Evolutionary conservation across 495 filamentous ascomycete genomes (phyloP).

Genomic region (Recurvomyces mirabilis): DNA sequence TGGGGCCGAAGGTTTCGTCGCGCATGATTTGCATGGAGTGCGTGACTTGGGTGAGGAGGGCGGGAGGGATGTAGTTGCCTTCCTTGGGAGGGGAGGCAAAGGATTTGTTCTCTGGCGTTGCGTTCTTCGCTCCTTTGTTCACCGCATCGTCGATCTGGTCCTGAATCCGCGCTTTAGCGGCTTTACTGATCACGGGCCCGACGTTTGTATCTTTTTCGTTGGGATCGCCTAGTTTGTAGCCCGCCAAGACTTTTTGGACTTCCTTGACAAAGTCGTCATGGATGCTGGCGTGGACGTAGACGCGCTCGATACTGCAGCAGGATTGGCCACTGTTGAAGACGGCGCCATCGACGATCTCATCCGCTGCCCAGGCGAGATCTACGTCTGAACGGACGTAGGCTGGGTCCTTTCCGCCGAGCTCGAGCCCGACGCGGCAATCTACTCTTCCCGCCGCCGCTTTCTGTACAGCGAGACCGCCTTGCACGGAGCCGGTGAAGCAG

Average conservation of each 20-base stretch:
- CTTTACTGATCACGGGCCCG: conserved; percentile 77
- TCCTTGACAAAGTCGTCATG: conserved; percentile 71
- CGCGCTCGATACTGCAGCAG: conserved; percentile 84
- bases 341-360: conserved; percentile 85
- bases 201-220: conserved; percentile 65
- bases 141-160: conserved; percentile 76
- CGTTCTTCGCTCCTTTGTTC: conserved; percentile 67
- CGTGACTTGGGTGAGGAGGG: conserved; percentile 67
- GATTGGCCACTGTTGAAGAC: conserved; percentile 96
- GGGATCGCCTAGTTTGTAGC: conserved; percentile 83
- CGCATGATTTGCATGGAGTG: conserved; percentile 86
- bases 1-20: conserved; percentile 91
- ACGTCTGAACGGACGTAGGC: conserved; percentile 82
- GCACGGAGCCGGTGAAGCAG: conserved; percentile 90
- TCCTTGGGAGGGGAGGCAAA: conserved; percentile 56
- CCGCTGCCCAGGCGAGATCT: conserved; percentile 77
- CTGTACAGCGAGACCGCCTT: conserved; percentile 75
- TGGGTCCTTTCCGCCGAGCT: conserved; percentile 88
- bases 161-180: conserved; percentile 62
- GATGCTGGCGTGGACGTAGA: conserved; percentile 80
- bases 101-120: conserved; percentile 69
- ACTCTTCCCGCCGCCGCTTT: conserved; percentile 67
- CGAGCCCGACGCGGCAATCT: conserved; percentile 64
- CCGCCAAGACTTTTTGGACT: conserved; percentile 67
- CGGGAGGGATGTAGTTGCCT: conserved; percentile 79